phyloP scores from a whole-genome alignment of 257 asterid species.

The Phtheirospermum japonicum region DNA sequence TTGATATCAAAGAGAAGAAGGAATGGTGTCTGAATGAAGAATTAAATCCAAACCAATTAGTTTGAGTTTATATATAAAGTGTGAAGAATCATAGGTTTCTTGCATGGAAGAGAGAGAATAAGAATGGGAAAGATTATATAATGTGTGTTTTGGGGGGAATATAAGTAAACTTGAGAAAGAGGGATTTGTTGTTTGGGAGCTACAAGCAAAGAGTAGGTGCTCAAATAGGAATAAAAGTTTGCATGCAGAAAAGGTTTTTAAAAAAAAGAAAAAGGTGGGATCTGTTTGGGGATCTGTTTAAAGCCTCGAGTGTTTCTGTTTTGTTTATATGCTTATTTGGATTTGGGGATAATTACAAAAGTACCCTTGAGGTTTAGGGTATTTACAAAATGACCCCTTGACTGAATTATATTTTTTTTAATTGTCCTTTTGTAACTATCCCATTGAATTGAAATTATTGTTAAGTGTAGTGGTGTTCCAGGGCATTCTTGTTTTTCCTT shows the following conservation, averaged over 20 bases:
- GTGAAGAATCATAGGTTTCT: conserved; percentile 85
- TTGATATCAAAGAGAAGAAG: neutral
- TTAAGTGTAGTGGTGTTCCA: no score
- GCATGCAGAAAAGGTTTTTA: conserved; percentile 43
- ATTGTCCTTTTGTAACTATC: no score
- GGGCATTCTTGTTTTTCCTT: neutral
- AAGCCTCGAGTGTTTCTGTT: neutral
- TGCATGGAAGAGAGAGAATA: conserved; percentile 55
- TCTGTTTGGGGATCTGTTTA: conserved; percentile 28
- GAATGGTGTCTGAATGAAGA: neutral
- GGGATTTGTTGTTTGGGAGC: conserved; percentile 59
- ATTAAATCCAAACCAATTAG: neutral
- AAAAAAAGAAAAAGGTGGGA: conserved; percentile 26
- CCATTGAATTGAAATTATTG: no score
- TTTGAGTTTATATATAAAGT: conserved; percentile 44
- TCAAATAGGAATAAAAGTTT: conserved; percentile 35
- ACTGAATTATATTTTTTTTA: no score
- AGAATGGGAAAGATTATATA: no score
- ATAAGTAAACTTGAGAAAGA: conserved; percentile 73
- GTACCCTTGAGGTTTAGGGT: no score
- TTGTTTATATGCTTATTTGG: neutral
- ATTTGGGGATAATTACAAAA: no score
- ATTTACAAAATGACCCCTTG: no score
- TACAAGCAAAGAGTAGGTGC: conserved; percentile 67
- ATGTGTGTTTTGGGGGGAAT: conserved; percentile 71